Evolutionary conservation across 306 rosid genomes (phyloP).

Genomic region (Parietaria judaica): DNA sequence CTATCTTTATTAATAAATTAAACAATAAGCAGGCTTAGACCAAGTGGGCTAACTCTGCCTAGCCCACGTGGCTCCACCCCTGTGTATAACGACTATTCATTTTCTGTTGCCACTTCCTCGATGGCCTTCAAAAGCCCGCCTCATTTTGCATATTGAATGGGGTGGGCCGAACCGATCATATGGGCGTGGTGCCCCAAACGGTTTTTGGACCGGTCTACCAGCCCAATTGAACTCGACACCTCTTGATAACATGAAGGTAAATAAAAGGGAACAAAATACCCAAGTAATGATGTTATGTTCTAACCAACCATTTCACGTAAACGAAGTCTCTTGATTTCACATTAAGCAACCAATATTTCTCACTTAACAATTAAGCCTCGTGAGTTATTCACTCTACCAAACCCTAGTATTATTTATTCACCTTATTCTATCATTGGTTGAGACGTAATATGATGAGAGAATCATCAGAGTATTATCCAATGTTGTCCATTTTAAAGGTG

Average conservation of each 20-base stretch:
- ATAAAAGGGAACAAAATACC: slow-evolving; percentile 7
- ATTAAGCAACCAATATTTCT: slow-evolving; percentile 34
- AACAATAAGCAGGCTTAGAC: too few relatives aligned
- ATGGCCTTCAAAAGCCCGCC: too few relatives aligned
- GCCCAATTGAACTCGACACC: neutral
- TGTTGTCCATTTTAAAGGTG: slow-evolving; percentile 21
- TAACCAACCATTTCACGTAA: slow-evolving; percentile 40
- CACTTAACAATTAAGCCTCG: slow-evolving; percentile 49
- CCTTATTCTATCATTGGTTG: slow-evolving; percentile 27
- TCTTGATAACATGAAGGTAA: neutral
- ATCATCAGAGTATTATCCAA: slow-evolving; percentile 14
- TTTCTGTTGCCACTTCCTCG: too few relatives aligned
- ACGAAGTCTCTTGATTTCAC: slow-evolving; percentile 22
- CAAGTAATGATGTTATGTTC: slow-evolving; percentile 53
- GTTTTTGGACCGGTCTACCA: too few relatives aligned
- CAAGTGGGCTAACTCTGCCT: too few relatives aligned
- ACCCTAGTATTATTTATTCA: slow-evolving; percentile 20
- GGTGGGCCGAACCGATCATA: too few relatives aligned
- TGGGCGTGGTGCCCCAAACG: too few relatives aligned
- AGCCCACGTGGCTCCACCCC: too few relatives aligned
- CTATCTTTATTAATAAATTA: too few relatives aligned
- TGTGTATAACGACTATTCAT: too few relatives aligned
- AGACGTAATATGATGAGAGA: slow-evolving; percentile 17
- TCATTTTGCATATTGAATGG: too few relatives aligned
- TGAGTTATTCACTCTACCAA: slow-evolving; percentile 51